Base-by-base conservation (phyloP, 179 eudicot genomes). In the Amaranthus tricolor region DNA sequence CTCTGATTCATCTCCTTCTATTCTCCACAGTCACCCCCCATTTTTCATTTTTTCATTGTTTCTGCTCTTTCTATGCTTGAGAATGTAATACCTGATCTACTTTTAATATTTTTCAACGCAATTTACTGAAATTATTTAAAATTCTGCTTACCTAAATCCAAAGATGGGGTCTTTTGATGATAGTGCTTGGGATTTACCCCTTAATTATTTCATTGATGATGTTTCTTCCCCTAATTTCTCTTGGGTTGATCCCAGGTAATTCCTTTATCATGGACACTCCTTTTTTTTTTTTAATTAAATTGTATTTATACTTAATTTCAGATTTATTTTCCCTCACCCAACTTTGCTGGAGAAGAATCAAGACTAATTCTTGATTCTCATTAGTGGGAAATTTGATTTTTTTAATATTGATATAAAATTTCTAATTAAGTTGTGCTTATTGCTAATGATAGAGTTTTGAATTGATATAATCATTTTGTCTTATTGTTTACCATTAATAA, bases 131-230 rank as follows among this genome's bases (percentile, higher is more conserved):
- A 10, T 43, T 6, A 58, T 63, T 65, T 24, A 58, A 56, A 31
- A 58, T 78, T 47, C 10, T 69, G 44, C 45, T 74, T 62, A 21
- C 19, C 62, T 43, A 76, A 60, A 20, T 68, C 68, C 63, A 73
- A 76, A 81, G 8, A 83, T 87, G 84, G 85, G 76, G 51, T 77
- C 86, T n/a, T 84, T 90, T 69, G 87, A 87, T 69, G 89, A 84
- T 12, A 77, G 44, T 67, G 76, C 83, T 44, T 89, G 90, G 87
- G 91, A 91, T 71, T 65, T 80, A 0, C 75, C 73, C 31, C 82
- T 86, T 21, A 88, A 91, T 82, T 85, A 83, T 75, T 84, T 89
- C 81, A 81, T 89, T 78, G 84, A 89, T 62, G 90, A 86, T 62
- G 85, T 68, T 43, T 69, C 85, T 49, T 80, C 94, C 45, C 74